Evolutionary conservation across 140 eudicot species (phyloP).

Genomic region (Bidens hawaiensis): DNA sequence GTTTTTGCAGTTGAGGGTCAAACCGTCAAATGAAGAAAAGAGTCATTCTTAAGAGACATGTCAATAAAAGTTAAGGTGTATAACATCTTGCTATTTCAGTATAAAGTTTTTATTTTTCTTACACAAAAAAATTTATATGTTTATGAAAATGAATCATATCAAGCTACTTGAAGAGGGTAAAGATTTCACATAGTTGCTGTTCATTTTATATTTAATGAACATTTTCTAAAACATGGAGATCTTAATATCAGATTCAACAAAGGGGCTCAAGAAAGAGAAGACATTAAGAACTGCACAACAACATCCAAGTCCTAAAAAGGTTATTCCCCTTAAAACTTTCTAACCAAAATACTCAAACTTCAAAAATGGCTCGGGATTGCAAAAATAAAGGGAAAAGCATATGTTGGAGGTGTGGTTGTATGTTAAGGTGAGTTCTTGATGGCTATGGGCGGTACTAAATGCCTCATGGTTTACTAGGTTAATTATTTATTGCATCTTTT

Average conservation of each 20-base stretch:
- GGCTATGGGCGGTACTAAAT: too few species aligned
- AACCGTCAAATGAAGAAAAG: constrained; percentile 95
- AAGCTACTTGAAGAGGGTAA: constrained; percentile 55
- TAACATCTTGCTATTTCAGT: too few species aligned
- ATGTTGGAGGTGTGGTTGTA: too few species aligned
- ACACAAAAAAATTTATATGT: too few species aligned
- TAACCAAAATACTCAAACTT: too few species aligned
- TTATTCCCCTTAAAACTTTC: too few species aligned
- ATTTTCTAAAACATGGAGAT: constrained; percentile 46
- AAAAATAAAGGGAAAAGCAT: too few species aligned
- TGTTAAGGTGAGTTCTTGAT: too few species aligned
- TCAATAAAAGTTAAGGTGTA: constrained; percentile 68
- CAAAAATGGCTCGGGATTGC: too few species aligned
- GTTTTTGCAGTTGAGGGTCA: constrained; percentile 98
- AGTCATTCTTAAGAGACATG: constrained; percentile 64
- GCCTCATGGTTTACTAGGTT: too few species aligned
- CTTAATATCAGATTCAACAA: constrained; percentile 52
- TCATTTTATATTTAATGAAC: constrained; percentile 44
- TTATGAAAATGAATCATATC: constrained; percentile 77
- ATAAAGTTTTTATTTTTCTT: not conserved
- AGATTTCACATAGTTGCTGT: not conserved
- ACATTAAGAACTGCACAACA: constrained; percentile 77
- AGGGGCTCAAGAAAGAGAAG: constrained; percentile 67
- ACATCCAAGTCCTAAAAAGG: constrained; percentile 78
- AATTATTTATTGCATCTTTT: too few species aligned